A percentile compares a stretch with the other conserved stretches of the same genome.
Evolutionary conservation across 2,329 filamentous ascomycete species (phyloP).

Genomic region (Aureobasidium sp.): DNA sequence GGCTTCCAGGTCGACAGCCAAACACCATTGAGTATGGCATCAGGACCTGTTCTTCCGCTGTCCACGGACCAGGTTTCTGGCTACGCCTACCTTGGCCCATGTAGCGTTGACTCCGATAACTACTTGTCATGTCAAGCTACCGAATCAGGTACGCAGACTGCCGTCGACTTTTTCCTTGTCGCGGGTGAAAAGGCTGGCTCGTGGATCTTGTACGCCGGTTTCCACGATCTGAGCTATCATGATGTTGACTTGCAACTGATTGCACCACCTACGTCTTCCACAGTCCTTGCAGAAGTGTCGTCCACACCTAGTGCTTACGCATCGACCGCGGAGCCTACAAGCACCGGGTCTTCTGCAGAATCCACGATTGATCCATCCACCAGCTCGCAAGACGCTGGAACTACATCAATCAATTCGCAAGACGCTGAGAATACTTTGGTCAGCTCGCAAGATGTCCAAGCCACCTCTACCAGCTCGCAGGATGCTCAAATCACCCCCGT

Average conservation of each 20-base stretch:
- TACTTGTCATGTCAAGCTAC: neutral
- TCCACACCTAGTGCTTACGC: neutral
- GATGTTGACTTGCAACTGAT: neutral
- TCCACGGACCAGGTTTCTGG: neutral
- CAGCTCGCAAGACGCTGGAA: neutral
- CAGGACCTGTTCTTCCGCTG: neutral
- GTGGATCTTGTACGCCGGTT: slow-evolving; percentile 4
- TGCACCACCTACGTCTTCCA: neutral
- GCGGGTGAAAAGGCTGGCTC: neutral
- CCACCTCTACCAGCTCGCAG: neutral
- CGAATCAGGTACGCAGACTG: neutral
- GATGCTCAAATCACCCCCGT: neutral
- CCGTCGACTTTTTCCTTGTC: neutral
- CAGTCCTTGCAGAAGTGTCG: neutral
- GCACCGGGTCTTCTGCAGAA: neutral
- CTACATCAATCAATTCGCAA: neutral
- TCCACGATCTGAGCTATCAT: neutral
- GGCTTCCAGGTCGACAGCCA: neutral
- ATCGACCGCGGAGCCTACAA: neutral
- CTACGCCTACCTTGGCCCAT: neutral
- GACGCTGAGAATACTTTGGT: neutral
- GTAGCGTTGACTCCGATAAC: neutral
- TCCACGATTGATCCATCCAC: neutral
- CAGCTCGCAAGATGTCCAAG: neutral
- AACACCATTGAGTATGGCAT: neutral